Evolutionary conservation across 1,284 basidiomycete species (phyloP), one percentile per base, ranked within the genome.

Genomic region (Fomitopsis betulina): DNA sequence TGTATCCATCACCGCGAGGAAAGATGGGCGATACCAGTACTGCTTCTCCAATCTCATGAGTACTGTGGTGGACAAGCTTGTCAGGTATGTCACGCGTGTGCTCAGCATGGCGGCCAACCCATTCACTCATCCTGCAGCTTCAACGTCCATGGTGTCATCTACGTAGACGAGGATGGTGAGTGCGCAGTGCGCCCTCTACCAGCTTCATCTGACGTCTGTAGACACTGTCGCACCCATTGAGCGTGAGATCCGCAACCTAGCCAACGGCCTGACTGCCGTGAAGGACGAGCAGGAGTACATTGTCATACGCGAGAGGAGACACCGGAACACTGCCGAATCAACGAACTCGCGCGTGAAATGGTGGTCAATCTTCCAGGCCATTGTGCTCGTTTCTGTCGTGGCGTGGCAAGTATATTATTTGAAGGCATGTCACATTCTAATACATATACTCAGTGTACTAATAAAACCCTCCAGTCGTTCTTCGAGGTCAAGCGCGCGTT

Each of bases 221-320:
- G 91, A 92, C 65, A 81, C 86, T 39, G 90, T 94, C 62, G 94
- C 94, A 13, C 97, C 97, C 2, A 94, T 99, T 59, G 97, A 99
- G 73, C 86, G 90, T 53, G 96, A 99, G 79, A 96, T 99, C 61
- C 87, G 97, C 32, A 79, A 86, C 45, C 77, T 99, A n/a, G 88
- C 93, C 5, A 85, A 86, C 52, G 93, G 89, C 5, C 76, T 99
- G 38, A 86, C 93, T 64, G 78, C 93, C 17, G 94, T 99, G 64
- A 98, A 98, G 75, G 97, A 99, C 69, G 97, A 99, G 74, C 96
- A 99, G 71, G 95, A 98, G 73, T 99, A 99, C 74, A 93, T 99
- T 60, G 93, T 97, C 39, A 88, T 98, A 45, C 83, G 97, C 49
- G 97, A 99, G 75, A 84, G 86, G 57, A 89, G 91, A 33, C 97